Evolutionary conservation across 805 yeast genomes (phyloP).

Genomic region (Hanseniaspora jakobsenii): DNA sequence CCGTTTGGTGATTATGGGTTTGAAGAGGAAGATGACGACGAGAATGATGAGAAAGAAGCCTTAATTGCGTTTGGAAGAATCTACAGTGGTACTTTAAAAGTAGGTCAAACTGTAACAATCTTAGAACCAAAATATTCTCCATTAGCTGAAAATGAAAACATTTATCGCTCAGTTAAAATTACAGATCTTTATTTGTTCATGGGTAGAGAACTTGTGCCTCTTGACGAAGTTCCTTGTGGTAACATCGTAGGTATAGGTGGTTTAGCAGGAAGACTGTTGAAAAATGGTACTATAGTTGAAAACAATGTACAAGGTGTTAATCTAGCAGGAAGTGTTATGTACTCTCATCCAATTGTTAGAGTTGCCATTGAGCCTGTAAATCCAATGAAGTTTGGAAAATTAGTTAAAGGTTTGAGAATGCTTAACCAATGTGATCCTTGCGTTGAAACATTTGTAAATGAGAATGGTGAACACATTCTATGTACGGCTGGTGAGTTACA

Average conservation of each 20-base stretch:
- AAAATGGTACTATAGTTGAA: constrained; percentile 71
- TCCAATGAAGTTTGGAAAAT: constrained; percentile 62
- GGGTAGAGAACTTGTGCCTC: constrained; percentile 80
- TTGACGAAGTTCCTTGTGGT: constrained; percentile 82
- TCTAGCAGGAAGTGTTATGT: constrained; percentile 59
- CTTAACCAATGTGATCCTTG: constrained; percentile 89
- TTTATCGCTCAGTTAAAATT: constrained; percentile 43
- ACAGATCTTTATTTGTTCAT: constrained; percentile 67
- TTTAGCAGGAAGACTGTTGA: constrained; percentile 64
- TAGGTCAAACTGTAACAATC: constrained; percentile 64
- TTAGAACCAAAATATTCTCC: constrained; percentile 86
- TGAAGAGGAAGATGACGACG: constrained; percentile 36
- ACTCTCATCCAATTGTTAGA: constrained; percentile 82
- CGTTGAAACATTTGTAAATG: constrained; percentile 73
- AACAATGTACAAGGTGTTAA: constrained; percentile 52
- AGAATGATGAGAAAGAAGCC: constrained; percentile 41
- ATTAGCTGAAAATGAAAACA: constrained; percentile 40
- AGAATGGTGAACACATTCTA: constrained; percentile 83
- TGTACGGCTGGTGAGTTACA: constrained; percentile 96
- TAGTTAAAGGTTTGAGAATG: constrained; percentile 66
- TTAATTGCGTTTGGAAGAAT: constrained; percentile 81
- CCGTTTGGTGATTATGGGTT: constrained; percentile 35
- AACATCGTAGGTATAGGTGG: constrained; percentile 92
- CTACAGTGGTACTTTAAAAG: constrained; percentile 67
- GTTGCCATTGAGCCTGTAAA: constrained; percentile 93